Base-by-base conservation (phyloP, 352 stramenopile genomes). In the Pythium angustatum region DNA sequence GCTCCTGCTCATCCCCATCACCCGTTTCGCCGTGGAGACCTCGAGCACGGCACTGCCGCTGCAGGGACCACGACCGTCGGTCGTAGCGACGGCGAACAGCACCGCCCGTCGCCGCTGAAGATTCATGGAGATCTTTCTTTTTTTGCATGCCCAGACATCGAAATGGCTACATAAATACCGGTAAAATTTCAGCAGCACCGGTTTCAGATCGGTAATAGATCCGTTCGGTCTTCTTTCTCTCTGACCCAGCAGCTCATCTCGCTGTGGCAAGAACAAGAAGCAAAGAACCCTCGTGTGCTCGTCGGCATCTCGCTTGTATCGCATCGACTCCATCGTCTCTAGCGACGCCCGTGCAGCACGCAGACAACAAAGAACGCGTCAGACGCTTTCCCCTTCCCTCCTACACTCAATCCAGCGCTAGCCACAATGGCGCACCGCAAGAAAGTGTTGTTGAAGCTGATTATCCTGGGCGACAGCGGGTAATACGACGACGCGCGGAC, bases 381-480 rank as follows among this genome's bases (percentile, higher is more conserved):
- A n/a, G n/a, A n/a, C n/a, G n/a, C n/a, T n/a, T n/a, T n/a, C n/a
- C n/a, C n/a, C n/a, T n/a, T n/a, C n/a, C n/a, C n/a, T n/a, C n/a
- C 33, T 7, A 38, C 33, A 38, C 7, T 7, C 7, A 38, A 38
- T 38, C 33, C 33, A 38, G 15, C 17, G 4, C 26, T 27, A n/a
- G n/a, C n/a, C 27, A 62, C 34, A 47, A 94, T 94, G 86, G 81
- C 86, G 55, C 86, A 95, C 64, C 84, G 91, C 60, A 98, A 98
- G 83, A 99, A 98, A 84, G 90, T 98, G 47, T 81, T 98, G 49
- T 75, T 99, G 33, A 99, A 99, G 81, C 79, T 99, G 51, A 98
- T 99, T 70, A 98, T 99, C 70, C 84, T 99, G 31, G 97, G 97
- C 34, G 96, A 99, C 85, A 98, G 92, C 53, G 96, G 96, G 94